Evolutionary conservation across 2,329 filamentous ascomycete genomes (phyloP).

Genomic region (Pleomassaria siparia): DNA sequence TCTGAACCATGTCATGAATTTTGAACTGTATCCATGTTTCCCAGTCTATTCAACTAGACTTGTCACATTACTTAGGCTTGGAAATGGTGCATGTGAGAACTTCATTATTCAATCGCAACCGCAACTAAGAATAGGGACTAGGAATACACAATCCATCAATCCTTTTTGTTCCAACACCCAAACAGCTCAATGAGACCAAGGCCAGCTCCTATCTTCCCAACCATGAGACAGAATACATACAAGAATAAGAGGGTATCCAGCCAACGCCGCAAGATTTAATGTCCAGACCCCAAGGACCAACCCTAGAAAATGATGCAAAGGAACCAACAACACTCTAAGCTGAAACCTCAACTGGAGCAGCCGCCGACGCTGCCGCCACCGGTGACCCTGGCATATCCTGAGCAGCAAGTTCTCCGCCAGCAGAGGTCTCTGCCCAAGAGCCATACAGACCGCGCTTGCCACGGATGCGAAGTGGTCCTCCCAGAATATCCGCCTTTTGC

Average conservation of each 20-base stretch:
- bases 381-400: slow-evolving; percentile 18
- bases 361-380: slow-evolving; percentile 25
- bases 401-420: slow-evolving; percentile 49
- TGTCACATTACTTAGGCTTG: too few species aligned
- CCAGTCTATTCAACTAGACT: too few species aligned
- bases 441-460: slow-evolving; percentile 97
- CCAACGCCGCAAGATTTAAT: slow-evolving; percentile 30
- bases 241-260: slow-evolving; percentile 34
- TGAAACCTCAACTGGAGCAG: slow-evolving; percentile 23
- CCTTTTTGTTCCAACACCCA: not conserved
- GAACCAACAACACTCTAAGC: slow-evolving; percentile 9
- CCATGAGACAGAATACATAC: not conserved
- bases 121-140: not conserved
- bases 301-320: slow-evolving; percentile 3
- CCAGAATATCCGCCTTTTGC: slow-evolving; percentile 71
- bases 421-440: slow-evolving; percentile 79
- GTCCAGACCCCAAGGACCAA: not conserved
- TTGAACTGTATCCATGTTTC: too few species aligned
- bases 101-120: slow-evolving; percentile 1
- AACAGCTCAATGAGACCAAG: not conserved
- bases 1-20: too few species aligned
- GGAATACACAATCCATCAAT: not conserved
- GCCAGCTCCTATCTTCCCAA: too few species aligned
- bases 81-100: not conserved
- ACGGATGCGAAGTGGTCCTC: slow-evolving; percentile 77